These are phyloP conservation scores for Nitzschia putrida DNA, from an alignment of 108 stramenopile species.

Conservation along the genomic window DNA sequence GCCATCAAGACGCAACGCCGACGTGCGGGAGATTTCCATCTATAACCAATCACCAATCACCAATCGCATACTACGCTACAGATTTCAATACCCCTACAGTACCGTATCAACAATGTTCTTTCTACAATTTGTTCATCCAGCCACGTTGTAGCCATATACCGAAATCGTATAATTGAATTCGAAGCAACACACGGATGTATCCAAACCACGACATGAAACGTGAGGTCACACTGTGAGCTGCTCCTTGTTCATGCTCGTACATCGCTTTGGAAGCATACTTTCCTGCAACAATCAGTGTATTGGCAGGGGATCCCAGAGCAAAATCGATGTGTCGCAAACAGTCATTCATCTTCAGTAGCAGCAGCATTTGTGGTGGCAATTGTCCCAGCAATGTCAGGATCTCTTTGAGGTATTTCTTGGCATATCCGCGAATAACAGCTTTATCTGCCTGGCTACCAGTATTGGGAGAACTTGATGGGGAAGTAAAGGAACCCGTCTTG, in stretches of 20 bases:
- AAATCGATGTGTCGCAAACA: conserved; percentile 92
- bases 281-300: conserved; percentile 78
- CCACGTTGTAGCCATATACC: conserved; percentile 32
- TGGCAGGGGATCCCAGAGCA: conserved; percentile 77
- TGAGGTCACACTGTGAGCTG: neutral
- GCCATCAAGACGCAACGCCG: conserved; percentile 45
- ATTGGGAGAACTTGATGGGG: neutral
- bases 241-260: conserved; percentile 38
- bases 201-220: conserved; percentile 48
- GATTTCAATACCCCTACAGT: neutral
- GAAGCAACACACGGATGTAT: conserved; percentile 57
- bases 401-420: conserved; percentile 83
- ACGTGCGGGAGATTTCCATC: conserved; percentile 52
- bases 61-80: neutral
- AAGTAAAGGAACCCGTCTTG: conserved; percentile 49
- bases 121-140: neutral
- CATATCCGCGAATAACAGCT: conserved; percentile 89
- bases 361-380: conserved; percentile 89
- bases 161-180: conserved; percentile 52
- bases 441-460: conserved; percentile 64
- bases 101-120: neutral
- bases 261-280: conserved; percentile 71
- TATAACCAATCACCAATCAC: conserved; percentile 39
- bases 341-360: conserved; percentile 96
- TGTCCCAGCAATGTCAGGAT: conserved; percentile 79